Base-by-base conservation (phyloP, 139 green algal genomes). In the Medakamo hakoo region DNA sequence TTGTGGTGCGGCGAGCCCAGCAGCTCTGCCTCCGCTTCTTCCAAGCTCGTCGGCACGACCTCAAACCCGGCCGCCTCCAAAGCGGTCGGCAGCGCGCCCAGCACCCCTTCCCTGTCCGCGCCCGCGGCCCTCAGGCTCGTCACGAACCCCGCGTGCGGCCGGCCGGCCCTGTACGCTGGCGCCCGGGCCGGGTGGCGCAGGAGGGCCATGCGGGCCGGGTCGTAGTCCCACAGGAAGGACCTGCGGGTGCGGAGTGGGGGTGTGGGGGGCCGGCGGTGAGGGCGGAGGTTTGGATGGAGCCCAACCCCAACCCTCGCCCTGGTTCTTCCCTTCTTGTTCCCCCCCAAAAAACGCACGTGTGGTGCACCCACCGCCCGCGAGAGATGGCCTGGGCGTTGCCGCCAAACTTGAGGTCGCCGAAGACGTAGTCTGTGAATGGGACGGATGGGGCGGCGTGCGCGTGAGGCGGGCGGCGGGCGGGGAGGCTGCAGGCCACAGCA, bases 311-410 rank as follows among this genome's bases (percentile, higher is more conserved):
- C n/a, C n/a, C n/a, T n/a, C n/a, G n/a, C n/a, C n/a, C n/a, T n/a
- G n/a, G n/a, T n/a, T n/a, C n/a, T n/a, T n/a, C n/a, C n/a, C n/a
- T n/a, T n/a, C n/a, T n/a, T n/a, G n/a, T n/a, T n/a, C n/a, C n/a
- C n/a, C n/a, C n/a, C n/a, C n/a, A n/a, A n/a, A n/a, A n/a, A n/a
- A n/a, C n/a, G n/a, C n/a, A 95, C 18, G 93, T 99, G 80, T 99
- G 93, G 74, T 98, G 92, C 65, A 98, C 64, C 78, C 81, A 98
- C 21, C 89, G 74, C 22, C 77, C 60, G 49, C 86, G 87, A 2
- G 84, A 91, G 67, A 98, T 98, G 62, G 85, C 84, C 76, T 99
- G 93, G 2, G 93, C 93, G 66, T 99, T 99, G 66, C 93, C 93
- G 1, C 91, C 93, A 78, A 98, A 91, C 78, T 98, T 98, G 18